Base-by-base conservation (phyloP, 2,329 filamentous ascomycete genomes). In the Lecanicillium sp. region DNA sequence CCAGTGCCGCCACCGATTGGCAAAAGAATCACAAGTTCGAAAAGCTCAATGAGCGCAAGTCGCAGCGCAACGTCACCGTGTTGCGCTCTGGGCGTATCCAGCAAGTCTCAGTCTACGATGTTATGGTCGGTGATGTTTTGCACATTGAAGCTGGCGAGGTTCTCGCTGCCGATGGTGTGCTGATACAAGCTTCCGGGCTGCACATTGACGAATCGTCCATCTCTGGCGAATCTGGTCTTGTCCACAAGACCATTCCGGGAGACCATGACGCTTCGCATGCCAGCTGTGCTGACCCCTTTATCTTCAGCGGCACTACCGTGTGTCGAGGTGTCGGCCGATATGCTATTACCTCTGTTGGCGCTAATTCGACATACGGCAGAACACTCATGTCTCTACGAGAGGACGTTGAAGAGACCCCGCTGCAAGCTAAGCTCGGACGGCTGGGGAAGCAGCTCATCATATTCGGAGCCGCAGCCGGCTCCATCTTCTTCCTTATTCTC, bases 11-110 rank as follows among this genome's bases (percentile, higher is more conserved):
- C 25, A 89, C 87, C 47, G 85, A 89, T 54, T 89, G 79, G 72
- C 84, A 89, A 52, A 88, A 88, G 58, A 84, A 88, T 56, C 73
- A 81, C 33, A 82, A 87, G 51, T 89, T 89, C 51, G 81, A 85
- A 29, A 87, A 86, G 57, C 65, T 89, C 43, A 88, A 88, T 60
- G 78, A 78, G 57, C 86, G 87, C 54, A 89, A 89, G 58, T 79
- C 87, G 36, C 80, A 87, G 52, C 74, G 84, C 22, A 65, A 74
- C 36, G 78, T 90, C 49, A 87, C 86, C 45, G 79, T 87, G 9
- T 66, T 85, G 37, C 79, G 86, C n/a, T 88, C 84, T 1, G 86
- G 84, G 20, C 78, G 71, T 49, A 79, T 78, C 1, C 69, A 73
- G 46, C 78, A 84, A 55, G 76, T 88, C 29, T 82, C 78, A 0